phyloP scores from a whole-genome alignment of 2,329 filamentous ascomycete species.

The Zalaria sp. region DNA sequence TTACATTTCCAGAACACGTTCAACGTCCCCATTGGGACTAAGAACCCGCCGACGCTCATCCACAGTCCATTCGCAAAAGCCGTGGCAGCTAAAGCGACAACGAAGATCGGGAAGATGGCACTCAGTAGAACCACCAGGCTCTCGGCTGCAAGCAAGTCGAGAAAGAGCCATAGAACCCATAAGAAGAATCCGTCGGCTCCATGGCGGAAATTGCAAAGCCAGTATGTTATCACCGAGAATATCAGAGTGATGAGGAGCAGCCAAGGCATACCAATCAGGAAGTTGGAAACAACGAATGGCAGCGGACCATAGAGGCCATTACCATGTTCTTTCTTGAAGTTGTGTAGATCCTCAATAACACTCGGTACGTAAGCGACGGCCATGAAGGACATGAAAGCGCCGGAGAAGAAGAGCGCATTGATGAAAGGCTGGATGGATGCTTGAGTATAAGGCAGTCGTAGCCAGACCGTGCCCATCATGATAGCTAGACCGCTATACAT shows the following conservation, averaged over 20 bases:
- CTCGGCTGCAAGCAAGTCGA: slow-evolving; percentile 70
- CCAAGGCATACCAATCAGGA: slow-evolving; percentile 66
- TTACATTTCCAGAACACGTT: slow-evolving; percentile 55
- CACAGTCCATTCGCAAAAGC: slow-evolving; percentile 78
- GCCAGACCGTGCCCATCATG: slow-evolving; percentile 77
- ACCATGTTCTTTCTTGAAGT: slow-evolving; percentile 59
- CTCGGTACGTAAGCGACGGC: slow-evolving; percentile 65
- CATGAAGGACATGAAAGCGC: slow-evolving; percentile 36
- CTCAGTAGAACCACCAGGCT: slow-evolving; percentile 64
- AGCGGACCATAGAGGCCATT: slow-evolving; percentile 67
- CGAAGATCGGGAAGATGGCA: slow-evolving; percentile 60
- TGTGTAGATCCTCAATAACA: slow-evolving; percentile 61
- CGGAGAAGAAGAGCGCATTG: slow-evolving; percentile 52
- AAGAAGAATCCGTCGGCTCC: slow-evolving; percentile 53
- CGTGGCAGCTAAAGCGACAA: slow-evolving; percentile 60
- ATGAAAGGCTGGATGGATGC: slow-evolving; percentile 62
- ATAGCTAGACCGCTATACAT: slow-evolving; percentile 70
- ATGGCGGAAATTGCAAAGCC: slow-evolving; percentile 60
- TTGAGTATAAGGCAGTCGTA: slow-evolving; percentile 54
- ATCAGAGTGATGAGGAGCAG: slow-evolving; percentile 61
- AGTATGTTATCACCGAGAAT: slow-evolving; percentile 65
- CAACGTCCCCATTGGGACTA: slow-evolving; percentile 54
- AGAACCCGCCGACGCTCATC: slow-evolving; percentile 74
- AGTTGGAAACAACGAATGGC: slow-evolving; percentile 60
- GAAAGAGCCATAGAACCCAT: slow-evolving; percentile 72